Conservation (phyloP, 768 basidiomycete genomes). For the Phaeotremella fagi region DNA sequence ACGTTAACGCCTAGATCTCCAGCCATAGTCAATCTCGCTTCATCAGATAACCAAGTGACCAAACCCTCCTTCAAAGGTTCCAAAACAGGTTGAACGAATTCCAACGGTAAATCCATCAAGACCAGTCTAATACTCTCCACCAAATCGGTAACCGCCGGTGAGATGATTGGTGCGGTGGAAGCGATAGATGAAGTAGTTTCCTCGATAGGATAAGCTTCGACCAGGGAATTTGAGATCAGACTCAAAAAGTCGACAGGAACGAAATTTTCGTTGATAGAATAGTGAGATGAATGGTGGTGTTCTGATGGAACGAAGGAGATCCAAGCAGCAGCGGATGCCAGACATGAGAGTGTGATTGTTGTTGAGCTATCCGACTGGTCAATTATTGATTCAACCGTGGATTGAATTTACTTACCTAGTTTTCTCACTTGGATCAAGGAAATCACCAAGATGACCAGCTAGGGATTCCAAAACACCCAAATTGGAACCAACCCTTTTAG, state of each 20-base stretch:
- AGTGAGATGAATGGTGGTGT: conserved; percentile 16
- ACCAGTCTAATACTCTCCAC: conserved; percentile 7
- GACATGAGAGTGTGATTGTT: conserved; percentile 32
- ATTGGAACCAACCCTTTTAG: conserved; percentile 35
- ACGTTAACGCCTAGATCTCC: conserved; percentile 1
- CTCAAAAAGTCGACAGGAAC: conserved; percentile 33
- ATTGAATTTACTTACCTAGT: conserved; percentile 16
- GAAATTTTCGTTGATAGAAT: conserved; percentile 21
- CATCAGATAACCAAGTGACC: conserved; percentile 22
- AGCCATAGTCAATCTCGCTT: not conserved
- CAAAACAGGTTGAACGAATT: conserved; percentile 14
- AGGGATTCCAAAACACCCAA: conserved; percentile 34
- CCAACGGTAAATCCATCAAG: conserved; percentile 8
- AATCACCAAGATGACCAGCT: conserved; percentile 31
- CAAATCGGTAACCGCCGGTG: conserved; percentile 21
- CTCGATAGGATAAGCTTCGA: conserved; percentile 21
- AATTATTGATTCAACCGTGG: not conserved
- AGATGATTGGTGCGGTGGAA: conserved; percentile 3
- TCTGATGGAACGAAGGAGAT: conserved; percentile 17
- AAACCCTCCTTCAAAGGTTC: conserved; percentile 10
- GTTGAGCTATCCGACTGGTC: conserved; percentile 14
- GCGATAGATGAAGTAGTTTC: conserved; percentile 1
- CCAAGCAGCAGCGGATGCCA: conserved; percentile 22
- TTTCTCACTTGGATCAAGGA: conserved; percentile 17
- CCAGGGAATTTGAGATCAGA: conserved; percentile 20